phyloP scores from a whole-genome alignment of 257 asterid species.

The Gentiana macrophylla region DNA sequence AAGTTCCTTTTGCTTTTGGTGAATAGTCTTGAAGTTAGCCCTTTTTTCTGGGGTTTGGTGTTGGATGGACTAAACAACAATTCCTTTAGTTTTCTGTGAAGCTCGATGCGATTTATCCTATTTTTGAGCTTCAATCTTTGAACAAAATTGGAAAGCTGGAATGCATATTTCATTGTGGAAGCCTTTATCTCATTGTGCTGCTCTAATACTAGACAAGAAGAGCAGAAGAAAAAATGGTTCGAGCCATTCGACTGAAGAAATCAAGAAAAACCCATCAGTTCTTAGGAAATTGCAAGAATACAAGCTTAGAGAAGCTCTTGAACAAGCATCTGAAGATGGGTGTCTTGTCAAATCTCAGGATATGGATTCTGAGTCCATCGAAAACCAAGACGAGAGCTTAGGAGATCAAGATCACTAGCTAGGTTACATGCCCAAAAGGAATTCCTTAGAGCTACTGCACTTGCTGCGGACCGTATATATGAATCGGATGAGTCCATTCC shows the following conservation, averaged over 20 bases:
- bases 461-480: slow-evolving; percentile 78
- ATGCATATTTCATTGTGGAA: slow-evolving; percentile 99
- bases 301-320: slow-evolving; percentile 92
- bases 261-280: slow-evolving; percentile 50
- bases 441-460: slow-evolving; percentile 85
- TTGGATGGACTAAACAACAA: slow-evolving; percentile 40
- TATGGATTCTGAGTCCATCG: slow-evolving; percentile 53
- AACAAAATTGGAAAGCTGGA: slow-evolving; percentile 23
- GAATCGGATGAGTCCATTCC: slow-evolving; percentile 62
- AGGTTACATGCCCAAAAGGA: slow-evolving; percentile 90
- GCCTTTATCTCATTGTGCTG: slow-evolving; percentile 93
- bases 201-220: slow-evolving; percentile 88
- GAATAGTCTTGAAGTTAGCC: slow-evolving; percentile 29
- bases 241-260: slow-evolving; percentile 50
- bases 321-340: slow-evolving; percentile 97
- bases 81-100: slow-evolving; percentile 14
- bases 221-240: slow-evolving; percentile 70
- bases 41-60: slow-evolving; percentile 35
- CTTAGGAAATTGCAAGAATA: slow-evolving; percentile 76
- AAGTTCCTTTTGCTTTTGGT: slow-evolving; percentile 61
- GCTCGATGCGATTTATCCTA: slow-evolving; percentile 20
- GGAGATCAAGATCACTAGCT: slow-evolving; percentile 82
- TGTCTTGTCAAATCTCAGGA: slow-evolving; percentile 74
- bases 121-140: slow-evolving; percentile 19
- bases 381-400: slow-evolving; percentile 63